phyloP scores from a whole-genome alignment of 805 yeast genomes.

The Candida easanensis region DNA sequence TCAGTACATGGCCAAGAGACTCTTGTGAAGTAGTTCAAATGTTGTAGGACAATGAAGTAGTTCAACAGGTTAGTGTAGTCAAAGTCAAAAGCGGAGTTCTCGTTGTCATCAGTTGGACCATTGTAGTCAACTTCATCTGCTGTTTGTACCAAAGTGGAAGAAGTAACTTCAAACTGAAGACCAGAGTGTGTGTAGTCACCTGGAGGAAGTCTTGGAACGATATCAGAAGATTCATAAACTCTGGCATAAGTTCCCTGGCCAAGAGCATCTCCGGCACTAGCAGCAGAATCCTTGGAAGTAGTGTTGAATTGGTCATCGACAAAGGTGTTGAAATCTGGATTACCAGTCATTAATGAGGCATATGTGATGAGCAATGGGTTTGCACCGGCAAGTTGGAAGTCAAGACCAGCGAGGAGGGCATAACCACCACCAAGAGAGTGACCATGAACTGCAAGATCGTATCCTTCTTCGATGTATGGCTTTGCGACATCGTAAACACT shows the following conservation, averaged over 20 bases:
- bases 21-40: slow-evolving; percentile 19
- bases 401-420: slow-evolving; percentile 61
- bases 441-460: slow-evolving; percentile 55
- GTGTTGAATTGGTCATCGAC: slow-evolving; percentile 49
- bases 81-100: slow-evolving; percentile 10
- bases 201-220: slow-evolving; percentile 61
- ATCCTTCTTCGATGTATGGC: slow-evolving; percentile 38
- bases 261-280: slow-evolving; percentile 31
- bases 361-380: slow-evolving; percentile 56
- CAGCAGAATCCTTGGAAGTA: slow-evolving; percentile 26
- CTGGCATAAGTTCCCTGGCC: slow-evolving; percentile 40
- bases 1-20: slow-evolving; percentile 26
- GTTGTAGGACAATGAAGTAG: slow-evolving; percentile 19
- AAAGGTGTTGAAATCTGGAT: slow-evolving; percentile 46
- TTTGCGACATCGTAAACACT: slow-evolving; percentile 33
- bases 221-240: slow-evolving; percentile 55
- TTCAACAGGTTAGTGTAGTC: slow-evolving; percentile 12
- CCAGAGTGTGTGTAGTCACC: slow-evolving; percentile 35
- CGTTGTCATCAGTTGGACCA: slow-evolving; percentile 18
- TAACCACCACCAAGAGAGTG: slow-evolving; percentile 80
- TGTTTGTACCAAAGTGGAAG: slow-evolving; percentile 35
- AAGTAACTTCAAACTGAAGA: slow-evolving; percentile 32
- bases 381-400: slow-evolving; percentile 52
- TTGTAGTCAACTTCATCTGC: slow-evolving; percentile 14
- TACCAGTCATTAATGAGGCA: slow-evolving; percentile 68